Evolutionary conservation across 1,284 basidiomycete species (phyloP), one percentile per base, ranked within the genome.

Genomic region (Sporisorium graminicola): DNA sequence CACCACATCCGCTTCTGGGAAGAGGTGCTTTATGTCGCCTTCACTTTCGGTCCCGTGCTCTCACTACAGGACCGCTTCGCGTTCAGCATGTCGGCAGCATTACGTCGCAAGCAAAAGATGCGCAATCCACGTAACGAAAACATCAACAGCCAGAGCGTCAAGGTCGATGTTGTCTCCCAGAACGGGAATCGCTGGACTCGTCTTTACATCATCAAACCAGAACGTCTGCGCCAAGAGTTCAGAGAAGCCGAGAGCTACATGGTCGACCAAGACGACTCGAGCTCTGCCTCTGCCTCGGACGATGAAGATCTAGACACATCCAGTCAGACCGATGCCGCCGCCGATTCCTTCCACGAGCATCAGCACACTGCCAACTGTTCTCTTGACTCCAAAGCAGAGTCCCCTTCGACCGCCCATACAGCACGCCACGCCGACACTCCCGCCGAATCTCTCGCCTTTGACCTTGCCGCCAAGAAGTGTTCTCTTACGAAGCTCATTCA

Each of bases 231-330:
- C 7, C 64, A 77, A 22, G 79, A 81, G 66, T 80, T 81, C 37
- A 54, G 79, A 46, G 76, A 76, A 49, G 78, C 79, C 2, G 79
- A 81, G 53, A 79, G 78, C 53, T 77, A 76, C 50, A 64, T 79
- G 59, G 65, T 65, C 44, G 64, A 65, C 26, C 44, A 66, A 7
- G 54, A 57, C n/a, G 47, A 58, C 20, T 65, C 56, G 16, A 56
- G 52, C 35, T 62, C 73, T 16, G 61, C 56, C 1, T 65, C 58
- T 8, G 74, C 69, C 9, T 60, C 64, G 9, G 68, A 63, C 12
- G 62, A 49, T 10, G 33, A 53, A 2, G 53, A 56, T 7, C 55
- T 50, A 22, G 18, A 56, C 2, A 33, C 46, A 1, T 31, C 14
- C 27, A 40, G 37, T 26, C 70, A 62, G 13, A 56, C 49, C n/a